A percentile compares a stretch with the other conserved stretches of the same genome.
Conservation (phyloP, 1,139 yeast species). For the Debaryomyces subglobosus region DNA sequence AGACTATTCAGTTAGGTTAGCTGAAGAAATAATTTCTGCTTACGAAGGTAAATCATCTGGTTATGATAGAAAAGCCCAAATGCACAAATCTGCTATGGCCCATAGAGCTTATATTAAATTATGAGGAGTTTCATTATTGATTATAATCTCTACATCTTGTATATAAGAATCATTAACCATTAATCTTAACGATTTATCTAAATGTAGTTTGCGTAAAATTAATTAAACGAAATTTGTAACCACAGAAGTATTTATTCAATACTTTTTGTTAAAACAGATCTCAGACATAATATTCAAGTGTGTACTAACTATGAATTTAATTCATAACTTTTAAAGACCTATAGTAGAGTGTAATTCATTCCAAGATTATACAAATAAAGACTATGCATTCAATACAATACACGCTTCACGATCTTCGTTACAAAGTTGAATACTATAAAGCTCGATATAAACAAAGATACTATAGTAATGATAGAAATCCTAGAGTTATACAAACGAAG, state of each 20-base stretch:
- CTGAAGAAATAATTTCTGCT: constrained; percentile 84
- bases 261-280: neutral
- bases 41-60: constrained; percentile 80
- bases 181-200: neutral
- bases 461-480: constrained; percentile 42
- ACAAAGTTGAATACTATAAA: constrained; percentile 32
- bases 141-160: constrained; percentile 3
- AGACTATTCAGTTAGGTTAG: constrained; percentile 84
- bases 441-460: constrained; percentile 45
- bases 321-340: neutral
- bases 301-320: neutral
- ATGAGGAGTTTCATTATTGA: constrained; percentile 14
- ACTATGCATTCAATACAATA: constrained; percentile 10
- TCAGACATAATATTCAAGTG: neutral
- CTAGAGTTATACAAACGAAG: constrained; percentile 42
- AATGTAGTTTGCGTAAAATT: constrained; percentile 3
- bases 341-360: neutral
- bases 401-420: constrained; percentile 26
- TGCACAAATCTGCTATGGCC: constrained; percentile 84
- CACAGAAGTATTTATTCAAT: neutral
- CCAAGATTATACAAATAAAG: neutral
- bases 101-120: constrained; percentile 73
- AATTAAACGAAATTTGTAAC: neutral
- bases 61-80: constrained; percentile 77
- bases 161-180: constrained; percentile 6